phyloP scores from a whole-genome alignment of 352 stramenopile species.

The Globisporangium heterothallicum region DNA sequence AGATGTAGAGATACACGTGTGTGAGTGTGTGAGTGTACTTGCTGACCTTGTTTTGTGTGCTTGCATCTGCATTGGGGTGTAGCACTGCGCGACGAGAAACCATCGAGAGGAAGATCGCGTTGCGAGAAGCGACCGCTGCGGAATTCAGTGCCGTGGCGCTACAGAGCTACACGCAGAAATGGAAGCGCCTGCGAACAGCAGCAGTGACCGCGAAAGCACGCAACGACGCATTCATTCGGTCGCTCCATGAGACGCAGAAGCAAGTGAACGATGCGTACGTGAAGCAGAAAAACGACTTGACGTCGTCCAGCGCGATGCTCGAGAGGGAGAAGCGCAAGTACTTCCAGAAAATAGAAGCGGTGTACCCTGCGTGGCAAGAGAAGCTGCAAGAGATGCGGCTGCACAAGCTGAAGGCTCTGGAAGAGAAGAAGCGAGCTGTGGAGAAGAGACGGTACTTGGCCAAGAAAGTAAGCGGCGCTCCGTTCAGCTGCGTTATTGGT shows the following conservation, averaged over 20 bases:
- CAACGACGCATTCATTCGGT: conserved; percentile 64
- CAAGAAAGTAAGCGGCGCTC: conserved; percentile 44
- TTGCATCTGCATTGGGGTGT: too few relatives aligned
- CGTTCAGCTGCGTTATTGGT: background rate
- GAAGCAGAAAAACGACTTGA: conserved; percentile 35
- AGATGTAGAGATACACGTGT: too few relatives aligned
- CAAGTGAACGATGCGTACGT: conserved; percentile 43
- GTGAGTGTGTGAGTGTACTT: background rate
- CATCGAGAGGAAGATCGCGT: conserved; percentile 67
- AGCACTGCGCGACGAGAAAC: conserved; percentile 48
- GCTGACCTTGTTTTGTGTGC: background rate
- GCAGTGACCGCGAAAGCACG: conserved; percentile 36
- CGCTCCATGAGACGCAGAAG: conserved; percentile 42
- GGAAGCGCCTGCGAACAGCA: conserved; percentile 39
- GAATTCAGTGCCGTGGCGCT: conserved; percentile 69
- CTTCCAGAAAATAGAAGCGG: conserved; percentile 47
- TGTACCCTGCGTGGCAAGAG: conserved; percentile 75
- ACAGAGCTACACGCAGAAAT: conserved; percentile 62
- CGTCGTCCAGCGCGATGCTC: conserved; percentile 30
- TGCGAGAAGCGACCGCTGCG: conserved; percentile 66
- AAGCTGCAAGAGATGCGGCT: conserved; percentile 46
- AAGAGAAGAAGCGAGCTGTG: conserved; percentile 69
- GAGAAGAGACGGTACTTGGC: conserved; percentile 63
- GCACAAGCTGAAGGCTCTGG: conserved; percentile 48
- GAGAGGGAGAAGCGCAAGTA: conserved; percentile 62